Evolutionary conservation across 106 monocot species (phyloP).

Genomic region (Triglochin maritima): DNA sequence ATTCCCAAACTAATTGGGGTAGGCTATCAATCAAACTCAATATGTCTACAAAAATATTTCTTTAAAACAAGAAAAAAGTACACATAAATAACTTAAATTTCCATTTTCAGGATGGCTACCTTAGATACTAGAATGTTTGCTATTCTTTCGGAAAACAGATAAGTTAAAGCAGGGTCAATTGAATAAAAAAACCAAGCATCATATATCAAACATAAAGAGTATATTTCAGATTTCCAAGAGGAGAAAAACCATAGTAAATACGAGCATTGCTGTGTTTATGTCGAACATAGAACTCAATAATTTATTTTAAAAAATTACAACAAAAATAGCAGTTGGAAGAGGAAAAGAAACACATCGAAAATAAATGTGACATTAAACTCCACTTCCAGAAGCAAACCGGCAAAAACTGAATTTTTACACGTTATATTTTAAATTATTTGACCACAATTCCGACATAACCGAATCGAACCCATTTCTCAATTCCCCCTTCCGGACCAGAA

Average conservation of each 20-base stretch:
- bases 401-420: neutral
- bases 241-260: no score
- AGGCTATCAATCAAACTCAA: no score
- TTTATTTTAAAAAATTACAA: no score
- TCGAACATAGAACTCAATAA: no score
- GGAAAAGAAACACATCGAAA: neutral
- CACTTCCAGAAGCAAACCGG: neutral
- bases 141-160: no score
- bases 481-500: neutral
- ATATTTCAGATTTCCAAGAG: no score
- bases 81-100: neutral
- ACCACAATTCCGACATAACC: neutral
- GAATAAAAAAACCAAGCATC: no score
- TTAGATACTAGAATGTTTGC: no score
- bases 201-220: no score
- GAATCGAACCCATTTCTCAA: neutral
- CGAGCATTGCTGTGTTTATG: no score
- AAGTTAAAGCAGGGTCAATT: no score
- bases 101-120: neutral
- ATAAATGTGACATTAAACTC: neutral
- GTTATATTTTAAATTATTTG: neutral
- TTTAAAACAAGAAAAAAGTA: neutral
- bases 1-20: neutral
- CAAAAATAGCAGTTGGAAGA: no score
- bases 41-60: neutral